Evolutionary conservation across 169 alveolate genomes (phyloP), one percentile per base, ranked within the genome.

Genomic region (Perkinsus chesapeaki): DNA sequence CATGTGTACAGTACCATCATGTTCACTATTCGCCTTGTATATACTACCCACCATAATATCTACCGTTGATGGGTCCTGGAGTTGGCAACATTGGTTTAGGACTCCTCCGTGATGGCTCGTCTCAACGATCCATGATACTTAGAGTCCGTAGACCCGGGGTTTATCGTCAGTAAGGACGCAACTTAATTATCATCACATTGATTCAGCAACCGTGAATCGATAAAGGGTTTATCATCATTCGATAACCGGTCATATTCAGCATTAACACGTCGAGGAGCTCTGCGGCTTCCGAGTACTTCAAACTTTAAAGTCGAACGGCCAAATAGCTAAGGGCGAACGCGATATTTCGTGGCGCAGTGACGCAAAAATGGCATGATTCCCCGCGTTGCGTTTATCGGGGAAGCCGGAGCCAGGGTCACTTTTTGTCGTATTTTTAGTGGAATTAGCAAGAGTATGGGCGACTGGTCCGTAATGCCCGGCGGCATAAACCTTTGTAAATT

Each of bases 141-240:
- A 60, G 27, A 60, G 82, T 23, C 82, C 82, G 82, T 60, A 60
- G 3, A 20, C 12, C 27, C 23, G 23, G n/a, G n/a, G n/a, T n/a
- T 60, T 23, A 23, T 60, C 82, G 23, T 60, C 82, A 60, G 82
- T 60, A 60, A 60, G 82, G 82, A 60, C 82, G 82, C 82, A 60
- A 60, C 82, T 60, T 60, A 0, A 20, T 34, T 60, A 60, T 60
- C 82, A 60, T 60, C 82, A 60, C 82, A 20, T 20, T 20, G 82
- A 60, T 60, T 60, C 82, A 60, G 82, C 82, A 60, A 60, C 82
- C 82, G 82, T 60, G 82, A 60, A 60, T 60, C 82, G 82, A 60
- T 60, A 34, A 60, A 60, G 82, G 27, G 82, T 60, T 60, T 60
- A 7, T 60, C 82, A 60, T 60, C 82, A 60, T 23, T 60, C 82